Evolutionary conservation across 306 rosid species (phyloP).

Genomic region (Betula pendula): DNA sequence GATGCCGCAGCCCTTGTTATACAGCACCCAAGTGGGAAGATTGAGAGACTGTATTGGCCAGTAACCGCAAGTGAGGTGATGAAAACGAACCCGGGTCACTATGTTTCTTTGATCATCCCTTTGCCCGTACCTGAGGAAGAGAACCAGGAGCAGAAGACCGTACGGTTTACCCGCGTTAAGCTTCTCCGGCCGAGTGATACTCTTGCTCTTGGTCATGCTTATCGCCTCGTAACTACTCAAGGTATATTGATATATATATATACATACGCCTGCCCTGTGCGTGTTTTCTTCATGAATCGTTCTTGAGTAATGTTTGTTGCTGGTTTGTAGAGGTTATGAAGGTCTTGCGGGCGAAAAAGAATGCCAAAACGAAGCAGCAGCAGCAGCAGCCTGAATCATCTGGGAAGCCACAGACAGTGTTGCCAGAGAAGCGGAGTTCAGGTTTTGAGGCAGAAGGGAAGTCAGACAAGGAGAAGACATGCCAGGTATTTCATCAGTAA

Average conservation of each 20-base stretch:
- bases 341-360: slow-evolving; percentile 84
- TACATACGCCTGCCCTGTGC: neutral
- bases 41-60: slow-evolving; percentile 82
- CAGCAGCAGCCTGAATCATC: slow-evolving; percentile 41
- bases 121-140: slow-evolving; percentile 55
- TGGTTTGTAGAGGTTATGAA: slow-evolving; percentile 72
- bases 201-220: slow-evolving; percentile 97
- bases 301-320: too few relatives aligned
- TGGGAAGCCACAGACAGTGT: slow-evolving; percentile 31
- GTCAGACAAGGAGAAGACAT: slow-evolving; percentile 32
- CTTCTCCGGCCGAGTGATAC: slow-evolving; percentile 84
- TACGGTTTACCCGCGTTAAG: slow-evolving; percentile 89
- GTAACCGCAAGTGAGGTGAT: slow-evolving; percentile 79
- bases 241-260: slow-evolving; percentile 37
- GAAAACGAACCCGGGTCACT: slow-evolving; percentile 85
- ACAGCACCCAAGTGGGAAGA: slow-evolving; percentile 88
- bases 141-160: slow-evolving; percentile 45
- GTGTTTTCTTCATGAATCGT: neutral
- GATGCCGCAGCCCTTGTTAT: slow-evolving; percentile 98
- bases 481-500: slow-evolving; percentile 45
- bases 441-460: slow-evolving; percentile 39
- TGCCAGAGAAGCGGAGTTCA: slow-evolving; percentile 31
- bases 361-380: slow-evolving; percentile 69
- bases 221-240: slow-evolving; percentile 82
- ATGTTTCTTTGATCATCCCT: slow-evolving; percentile 90